Evolutionary conservation across 345 rosid genomes (phyloP).

Genomic region (Syzygium aqueum): DNA sequence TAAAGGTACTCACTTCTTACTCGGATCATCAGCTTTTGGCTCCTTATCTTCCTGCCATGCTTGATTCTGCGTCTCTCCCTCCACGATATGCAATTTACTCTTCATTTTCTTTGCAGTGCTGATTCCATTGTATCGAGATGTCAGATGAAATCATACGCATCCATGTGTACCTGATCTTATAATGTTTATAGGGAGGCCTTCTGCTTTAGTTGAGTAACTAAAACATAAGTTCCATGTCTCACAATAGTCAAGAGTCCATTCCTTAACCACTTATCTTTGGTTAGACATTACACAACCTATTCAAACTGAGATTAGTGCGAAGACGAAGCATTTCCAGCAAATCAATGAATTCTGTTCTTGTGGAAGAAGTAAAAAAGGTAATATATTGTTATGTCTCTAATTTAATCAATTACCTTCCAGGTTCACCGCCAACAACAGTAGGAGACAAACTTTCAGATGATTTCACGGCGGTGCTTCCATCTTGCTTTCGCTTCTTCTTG

Average conservation of each 20-base stretch:
- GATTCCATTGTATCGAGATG: neutral
- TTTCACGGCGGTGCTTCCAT: neutral
- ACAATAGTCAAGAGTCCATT: neutral
- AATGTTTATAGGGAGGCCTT: neutral
- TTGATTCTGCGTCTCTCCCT: neutral
- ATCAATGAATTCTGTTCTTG: neutral
- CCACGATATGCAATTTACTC: neutral
- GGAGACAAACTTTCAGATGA: neutral
- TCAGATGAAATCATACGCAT: neutral
- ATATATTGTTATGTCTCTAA: neutral
- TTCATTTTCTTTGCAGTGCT: neutral
- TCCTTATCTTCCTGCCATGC: neutral
- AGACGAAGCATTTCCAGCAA: neutral
- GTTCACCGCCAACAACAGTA: neutral
- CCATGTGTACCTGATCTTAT: neutral
- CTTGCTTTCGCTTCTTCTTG: neutral
- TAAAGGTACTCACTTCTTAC: neutral
- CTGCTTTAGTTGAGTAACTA: neutral
- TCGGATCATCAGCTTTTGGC: neutral
- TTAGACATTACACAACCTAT: neutral
- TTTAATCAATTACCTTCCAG: neutral
- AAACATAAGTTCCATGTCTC: neutral
- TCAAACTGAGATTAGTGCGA: neutral
- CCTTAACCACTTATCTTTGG: neutral
- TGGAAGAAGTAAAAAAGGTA: neutral